These are phyloP conservation scores for Paramecium sonneborni DNA, from an alignment of 73 alveolate genomes.

Conservation along the genomic window DNA sequence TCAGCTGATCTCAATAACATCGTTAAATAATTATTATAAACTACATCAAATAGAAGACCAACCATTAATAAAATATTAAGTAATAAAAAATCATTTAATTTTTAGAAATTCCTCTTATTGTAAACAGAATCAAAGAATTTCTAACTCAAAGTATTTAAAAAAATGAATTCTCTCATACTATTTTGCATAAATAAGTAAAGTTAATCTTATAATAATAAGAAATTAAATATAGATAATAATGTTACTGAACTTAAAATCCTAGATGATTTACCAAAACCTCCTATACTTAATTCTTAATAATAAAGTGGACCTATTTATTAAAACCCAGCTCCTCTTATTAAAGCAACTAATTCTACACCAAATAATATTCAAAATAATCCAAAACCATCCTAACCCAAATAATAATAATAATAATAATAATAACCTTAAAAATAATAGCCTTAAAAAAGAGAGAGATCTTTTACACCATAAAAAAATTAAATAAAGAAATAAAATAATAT, in stretches of 20 bases:
- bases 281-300: neutral
- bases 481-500: neutral
- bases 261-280: neutral
- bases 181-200: constrained; percentile 70
- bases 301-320: neutral
- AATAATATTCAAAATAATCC: neutral
- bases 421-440: neutral
- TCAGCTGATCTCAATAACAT: constrained; percentile 73
- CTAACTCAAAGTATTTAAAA: constrained; percentile 73
- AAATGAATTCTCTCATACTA: constrained; percentile 87
- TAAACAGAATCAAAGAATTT: constrained; percentile 76
- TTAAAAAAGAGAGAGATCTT: neutral
- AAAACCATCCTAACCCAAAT: neutral
- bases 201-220: neutral
- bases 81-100: neutral
- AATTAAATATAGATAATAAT: neutral
- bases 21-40: constrained; percentile 69
- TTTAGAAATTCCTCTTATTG: constrained; percentile 72
- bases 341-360: neutral
- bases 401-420: neutral
- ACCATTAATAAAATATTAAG: constrained; percentile 69
- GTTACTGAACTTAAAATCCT: neutral
- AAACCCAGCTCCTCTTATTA: neutral
- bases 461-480: neutral
- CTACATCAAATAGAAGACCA: constrained; percentile 85